phyloP scores from a whole-genome alignment of 2,329 filamentous ascomycete species.

The Lachnellula subtilissima region DNA sequence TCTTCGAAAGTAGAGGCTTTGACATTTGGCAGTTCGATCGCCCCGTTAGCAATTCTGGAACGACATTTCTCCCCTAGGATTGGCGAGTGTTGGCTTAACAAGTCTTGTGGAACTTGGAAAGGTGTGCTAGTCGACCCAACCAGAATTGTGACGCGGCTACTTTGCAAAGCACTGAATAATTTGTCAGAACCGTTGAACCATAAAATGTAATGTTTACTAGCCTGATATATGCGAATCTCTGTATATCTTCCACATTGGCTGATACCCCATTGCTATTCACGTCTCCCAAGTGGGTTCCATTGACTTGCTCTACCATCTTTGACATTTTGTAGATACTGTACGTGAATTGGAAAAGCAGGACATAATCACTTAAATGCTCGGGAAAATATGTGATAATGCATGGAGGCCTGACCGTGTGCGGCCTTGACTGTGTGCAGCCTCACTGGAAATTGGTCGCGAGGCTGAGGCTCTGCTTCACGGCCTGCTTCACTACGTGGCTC shows the following conservation, averaged over 20 bases:
- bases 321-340: no score
- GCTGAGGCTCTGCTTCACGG: background rate
- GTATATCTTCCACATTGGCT: background rate
- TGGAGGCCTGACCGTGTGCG: background rate
- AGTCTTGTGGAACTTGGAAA: conserved; percentile 4
- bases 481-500: background rate
- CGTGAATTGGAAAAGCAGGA: background rate
- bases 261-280: background rate
- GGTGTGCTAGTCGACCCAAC: background rate
- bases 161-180: conserved; percentile 4
- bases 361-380: background rate
- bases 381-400: background rate
- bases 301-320: background rate
- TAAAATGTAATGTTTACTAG: background rate
- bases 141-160: conserved; percentile 5
- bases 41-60: background rate
- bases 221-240: background rate
- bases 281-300: background rate
- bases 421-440: background rate
- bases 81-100: background rate
- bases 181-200: background rate
- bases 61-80: background rate
- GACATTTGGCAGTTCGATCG: conserved; percentile 4
- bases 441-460: background rate
- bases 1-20: conserved; percentile 7